Evolutionary conservation across 108 stramenopile genomes (phyloP), one percentile per base, ranked within the genome.

Genomic region (Epipyxis sp.): DNA sequence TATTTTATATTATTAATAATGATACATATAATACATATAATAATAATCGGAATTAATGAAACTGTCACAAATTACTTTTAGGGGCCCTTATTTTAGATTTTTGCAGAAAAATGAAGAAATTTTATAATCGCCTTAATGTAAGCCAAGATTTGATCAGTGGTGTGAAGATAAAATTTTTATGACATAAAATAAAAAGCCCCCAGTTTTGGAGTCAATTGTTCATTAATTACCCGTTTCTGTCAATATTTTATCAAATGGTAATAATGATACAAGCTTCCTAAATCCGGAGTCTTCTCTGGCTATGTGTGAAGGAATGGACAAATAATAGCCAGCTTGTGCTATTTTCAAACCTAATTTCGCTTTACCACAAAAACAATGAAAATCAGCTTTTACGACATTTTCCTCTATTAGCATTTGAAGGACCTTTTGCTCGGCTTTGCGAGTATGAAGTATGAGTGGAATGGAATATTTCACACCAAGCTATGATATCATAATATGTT

Each of bases 321-420:
- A 0, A 13, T 78, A 78, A 42, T 82, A 82, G 1, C 81, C 81
- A n/a, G 79, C 68, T 54, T 82, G 77, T 0, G 77, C 81, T 3
- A 82, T 82, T 44, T 67, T 35, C 57, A 69, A 13, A n/a, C 34
- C 81, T 25, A 82, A 59, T 27, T 82, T 82, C 0, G 43, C 44
- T 43, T 82, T 82, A 6, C 81, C 81, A 25, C 77, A 1, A 68
- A 65, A 82, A 77, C 81, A 82, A 34, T 82, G 81, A 40, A 82
- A 82, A 44, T 69, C 67, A 27, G 81, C 81, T 35, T 78, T 78
- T 2, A 3, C 10, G 0, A 82, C 65, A n/a, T 41, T 39, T 50
- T 77, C 41, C 30, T 78, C 77, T n/a, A 44, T 37, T 37, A 82
- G 77, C 1, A 82, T 62, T 42, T 82, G 77, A 39, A 82, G 69